These are phyloP conservation scores for Rhododendron williamsianum DNA, from an alignment of 148 eudicot genomes.

Conservation along the genomic window DNA sequence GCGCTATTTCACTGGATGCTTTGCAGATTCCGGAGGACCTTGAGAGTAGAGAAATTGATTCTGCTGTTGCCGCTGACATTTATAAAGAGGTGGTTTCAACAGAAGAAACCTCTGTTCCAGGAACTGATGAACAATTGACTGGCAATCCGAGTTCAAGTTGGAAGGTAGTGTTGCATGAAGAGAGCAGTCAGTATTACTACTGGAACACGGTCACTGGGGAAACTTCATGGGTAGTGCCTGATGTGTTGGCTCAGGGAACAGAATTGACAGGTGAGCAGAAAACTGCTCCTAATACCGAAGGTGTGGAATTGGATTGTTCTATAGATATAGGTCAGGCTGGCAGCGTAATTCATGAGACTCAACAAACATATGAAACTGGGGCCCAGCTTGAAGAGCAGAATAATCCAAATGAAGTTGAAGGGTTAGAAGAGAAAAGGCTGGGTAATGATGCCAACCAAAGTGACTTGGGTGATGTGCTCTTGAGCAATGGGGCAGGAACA, in stretches of 20 bases:
- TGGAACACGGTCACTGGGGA: constrained; percentile 90
- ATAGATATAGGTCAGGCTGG: constrained; percentile 21
- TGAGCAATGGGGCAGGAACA: constrained; percentile 17
- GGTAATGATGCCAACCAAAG: constrained; percentile 13
- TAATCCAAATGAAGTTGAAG: constrained; percentile 16
- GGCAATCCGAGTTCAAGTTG: constrained; percentile 45
- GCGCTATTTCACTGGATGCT: constrained; percentile 26
- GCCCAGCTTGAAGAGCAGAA: constrained; percentile 19
- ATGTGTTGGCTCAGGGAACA: constrained; percentile 42
- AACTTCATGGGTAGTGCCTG: constrained; percentile 92
- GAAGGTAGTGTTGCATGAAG: constrained; percentile 94
- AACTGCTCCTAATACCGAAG: constrained; percentile 27
- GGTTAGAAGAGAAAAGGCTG: constrained; percentile 10
- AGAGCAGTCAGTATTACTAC: constrained; percentile 78
- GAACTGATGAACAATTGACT: constrained; percentile 27
- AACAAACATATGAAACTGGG: constrained; percentile 18
- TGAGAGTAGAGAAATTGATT: constrained; percentile 18
- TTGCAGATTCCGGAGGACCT: constrained; percentile 23
- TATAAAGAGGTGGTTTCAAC: constrained; percentile 15
- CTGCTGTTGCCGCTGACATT: constrained; percentile 18
- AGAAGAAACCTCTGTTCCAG: constrained; percentile 21
- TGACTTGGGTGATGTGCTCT: constrained; percentile 18
- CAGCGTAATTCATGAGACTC: constrained; percentile 21
- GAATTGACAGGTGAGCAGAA: constrained; percentile 29
- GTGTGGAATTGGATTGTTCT: constrained; percentile 15